These are phyloP conservation scores for Fusarium oxysporum DNA, from an alignment of 2,329 filamentous ascomycete genomes.

Conservation along the genomic window DNA sequence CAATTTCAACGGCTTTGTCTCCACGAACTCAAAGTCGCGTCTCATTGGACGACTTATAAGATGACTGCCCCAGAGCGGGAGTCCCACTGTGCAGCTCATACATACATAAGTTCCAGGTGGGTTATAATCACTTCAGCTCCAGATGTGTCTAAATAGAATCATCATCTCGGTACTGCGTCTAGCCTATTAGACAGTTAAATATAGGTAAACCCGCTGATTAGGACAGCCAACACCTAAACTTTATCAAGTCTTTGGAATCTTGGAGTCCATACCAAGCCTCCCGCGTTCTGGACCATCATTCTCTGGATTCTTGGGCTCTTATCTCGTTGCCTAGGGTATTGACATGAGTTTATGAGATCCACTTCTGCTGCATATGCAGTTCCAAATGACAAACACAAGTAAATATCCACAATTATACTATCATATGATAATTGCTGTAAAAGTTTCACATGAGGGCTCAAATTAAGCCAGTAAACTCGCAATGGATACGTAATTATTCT, in stretches of 20 bases:
- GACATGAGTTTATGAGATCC: background rate
- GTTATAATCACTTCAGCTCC: background rate
- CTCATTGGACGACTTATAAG: slow-evolving; percentile 18
- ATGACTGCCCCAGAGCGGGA: slow-evolving; percentile 27
- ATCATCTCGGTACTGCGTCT: slow-evolving; percentile 1
- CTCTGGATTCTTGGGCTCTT: background rate
- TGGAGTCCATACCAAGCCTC: background rate
- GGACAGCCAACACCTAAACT: background rate
- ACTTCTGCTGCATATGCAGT: slow-evolving; percentile 9
- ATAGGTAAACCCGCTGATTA: background rate
- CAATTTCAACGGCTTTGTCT: slow-evolving; percentile 3
- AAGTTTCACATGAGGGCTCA: background rate
- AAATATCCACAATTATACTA: background rate
- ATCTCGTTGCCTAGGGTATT: background rate
- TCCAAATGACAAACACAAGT: slow-evolving; percentile 14
- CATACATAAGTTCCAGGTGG: background rate
- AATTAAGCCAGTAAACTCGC: background rate
- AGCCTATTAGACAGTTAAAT: background rate
- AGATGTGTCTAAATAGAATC: background rate
- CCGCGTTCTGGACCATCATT: background rate
- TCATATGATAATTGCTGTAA: background rate
- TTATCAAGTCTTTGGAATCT: background rate
- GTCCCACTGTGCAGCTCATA: slow-evolving; percentile 30
- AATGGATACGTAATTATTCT: background rate
- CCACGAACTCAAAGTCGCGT: background rate